A percentile compares a stretch with the other conserved stretches of the same genome.
These are phyloP conservation scores for Myriosclerotinia curreyana DNA, from an alignment of 2,329 filamentous ascomycete species.

Conservation along the genomic window DNA sequence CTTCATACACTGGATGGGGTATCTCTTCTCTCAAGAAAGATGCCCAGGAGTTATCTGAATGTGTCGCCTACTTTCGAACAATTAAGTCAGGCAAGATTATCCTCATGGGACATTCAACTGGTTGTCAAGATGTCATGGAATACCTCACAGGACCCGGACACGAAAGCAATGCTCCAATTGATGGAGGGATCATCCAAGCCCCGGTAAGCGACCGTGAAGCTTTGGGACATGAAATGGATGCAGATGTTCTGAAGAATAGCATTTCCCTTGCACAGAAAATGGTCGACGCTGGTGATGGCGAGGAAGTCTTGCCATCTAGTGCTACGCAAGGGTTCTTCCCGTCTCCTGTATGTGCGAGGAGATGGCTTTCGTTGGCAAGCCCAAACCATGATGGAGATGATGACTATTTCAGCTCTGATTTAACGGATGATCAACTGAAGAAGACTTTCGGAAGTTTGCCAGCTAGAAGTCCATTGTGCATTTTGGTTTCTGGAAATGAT, in stretches of 20 bases:
- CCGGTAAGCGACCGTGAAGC: slow-evolving; percentile 62
- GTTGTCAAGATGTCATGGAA: slow-evolving; percentile 66
- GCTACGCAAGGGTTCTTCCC: slow-evolving; percentile 35
- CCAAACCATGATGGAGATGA: slow-evolving; percentile 57
- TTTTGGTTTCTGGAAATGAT: slow-evolving; percentile 51
- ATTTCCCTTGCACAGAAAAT: slow-evolving; percentile 44
- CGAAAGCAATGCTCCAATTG: slow-evolving; percentile 45
- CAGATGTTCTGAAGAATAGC: slow-evolving; percentile 39
- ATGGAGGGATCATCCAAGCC: slow-evolving; percentile 65
- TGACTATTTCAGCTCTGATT: slow-evolving; percentile 66
- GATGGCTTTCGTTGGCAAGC: slow-evolving; percentile 57
- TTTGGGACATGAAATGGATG: slow-evolving; percentile 42
- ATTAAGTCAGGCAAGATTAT: slow-evolving; percentile 53
- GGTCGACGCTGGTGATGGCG: slow-evolving; percentile 44
- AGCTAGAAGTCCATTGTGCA: slow-evolving; percentile 44
- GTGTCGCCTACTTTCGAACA: slow-evolving; percentile 48
- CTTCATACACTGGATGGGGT: slow-evolving; percentile 43
- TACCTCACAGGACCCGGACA: slow-evolving; percentile 48
- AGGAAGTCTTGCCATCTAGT: slow-evolving; percentile 45
- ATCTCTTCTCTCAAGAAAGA: slow-evolving; percentile 48
- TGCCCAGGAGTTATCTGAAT: slow-evolving; percentile 48
- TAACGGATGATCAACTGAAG: slow-evolving; percentile 49
- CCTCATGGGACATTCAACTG: slow-evolving; percentile 67
- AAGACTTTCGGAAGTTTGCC: slow-evolving; percentile 56
- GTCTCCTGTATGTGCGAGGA: slow-evolving; percentile 52